Evolutionary conservation across 2,329 filamentous ascomycete genomes (phyloP).

Genomic region (Microdochium paspali): DNA sequence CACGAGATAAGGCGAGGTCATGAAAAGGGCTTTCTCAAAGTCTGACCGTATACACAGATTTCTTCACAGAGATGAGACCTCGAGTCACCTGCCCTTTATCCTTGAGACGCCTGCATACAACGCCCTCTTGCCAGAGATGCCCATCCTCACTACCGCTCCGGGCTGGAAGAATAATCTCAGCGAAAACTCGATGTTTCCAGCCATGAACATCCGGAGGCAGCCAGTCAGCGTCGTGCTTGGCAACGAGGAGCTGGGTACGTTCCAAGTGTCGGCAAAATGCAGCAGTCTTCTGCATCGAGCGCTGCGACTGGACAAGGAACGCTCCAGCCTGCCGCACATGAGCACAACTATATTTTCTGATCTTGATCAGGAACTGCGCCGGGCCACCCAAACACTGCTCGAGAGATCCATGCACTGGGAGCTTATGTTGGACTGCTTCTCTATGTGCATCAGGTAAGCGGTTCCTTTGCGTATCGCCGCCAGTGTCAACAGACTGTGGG

Average conservation of each 20-base stretch:
- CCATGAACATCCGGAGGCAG: constrained; percentile 1
- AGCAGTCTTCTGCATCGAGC: constrained; percentile 19
- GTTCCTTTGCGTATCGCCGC: no score
- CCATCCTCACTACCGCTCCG: neutral
- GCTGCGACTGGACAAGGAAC: constrained; percentile 17
- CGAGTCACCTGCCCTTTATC: constrained; percentile 18
- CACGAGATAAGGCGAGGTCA: neutral
- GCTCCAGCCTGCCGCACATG: constrained; percentile 6
- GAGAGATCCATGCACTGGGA: constrained; percentile 18
- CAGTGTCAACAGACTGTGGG: no score
- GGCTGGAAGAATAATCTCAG: neutral
- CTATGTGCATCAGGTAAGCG: constrained; percentile 22
- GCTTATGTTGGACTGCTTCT: constrained; percentile 19
- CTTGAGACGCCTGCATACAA: constrained; percentile 16
- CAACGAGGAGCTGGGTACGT: constrained; percentile 11
- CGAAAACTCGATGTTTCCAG: neutral
- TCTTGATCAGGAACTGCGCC: constrained; percentile 18
- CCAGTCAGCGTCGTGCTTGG: constrained; percentile 13
- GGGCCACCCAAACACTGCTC: constrained; percentile 14
- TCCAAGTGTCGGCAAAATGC: constrained; percentile 20
- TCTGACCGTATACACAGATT: constrained; percentile 12
- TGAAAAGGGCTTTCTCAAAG: neutral
- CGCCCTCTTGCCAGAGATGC: constrained; percentile 18
- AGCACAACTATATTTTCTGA: constrained; percentile 14
- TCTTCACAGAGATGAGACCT: constrained; percentile 18